phyloP scores from a whole-genome alignment of 1,139 yeast genomes.

The Nadsonia starkeyi-henricii region DNA sequence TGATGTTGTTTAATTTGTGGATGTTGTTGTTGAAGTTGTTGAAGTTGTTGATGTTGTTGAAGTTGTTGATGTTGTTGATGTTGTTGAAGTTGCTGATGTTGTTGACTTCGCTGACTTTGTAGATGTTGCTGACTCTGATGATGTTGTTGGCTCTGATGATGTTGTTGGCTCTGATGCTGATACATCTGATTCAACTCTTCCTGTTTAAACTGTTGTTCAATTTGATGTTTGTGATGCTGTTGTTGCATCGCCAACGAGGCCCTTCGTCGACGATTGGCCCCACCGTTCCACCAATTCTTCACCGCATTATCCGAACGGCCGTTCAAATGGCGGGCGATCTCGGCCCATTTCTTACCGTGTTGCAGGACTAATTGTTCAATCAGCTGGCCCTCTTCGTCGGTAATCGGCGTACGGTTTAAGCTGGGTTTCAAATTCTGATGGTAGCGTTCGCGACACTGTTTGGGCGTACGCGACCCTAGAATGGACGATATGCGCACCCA shows the following conservation, averaged over 20 bases:
- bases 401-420: conserved; percentile 67
- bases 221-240: conserved; percentile 1
- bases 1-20: conserved; percentile 3
- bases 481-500: conserved; percentile 79
- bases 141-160: not conserved
- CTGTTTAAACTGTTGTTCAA: conserved; percentile 8
- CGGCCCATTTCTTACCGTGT: conserved; percentile 91
- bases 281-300: conserved; percentile 96
- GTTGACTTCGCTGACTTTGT: not conserved
- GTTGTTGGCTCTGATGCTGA: conserved; percentile 8
- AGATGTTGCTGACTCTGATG: not conserved
- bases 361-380: conserved; percentile 68
- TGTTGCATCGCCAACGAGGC: conserved; percentile 23
- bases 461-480: conserved; percentile 69
- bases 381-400: conserved; percentile 68
- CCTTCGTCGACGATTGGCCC: conserved; percentile 64
- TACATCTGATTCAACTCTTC: too few species aligned
- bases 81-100: not conserved
- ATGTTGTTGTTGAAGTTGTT: not conserved
- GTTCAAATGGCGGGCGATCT: conserved; percentile 73
- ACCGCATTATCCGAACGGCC: conserved; percentile 86
- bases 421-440: conserved; percentile 85
- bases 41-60: not conserved
- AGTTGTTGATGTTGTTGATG: conserved; percentile 4
- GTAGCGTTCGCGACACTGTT: conserved; percentile 84